Evolutionary conservation across 345 rosid species (phyloP), one percentile per base, ranked within the genome.

Genomic region (Sonneratia alba): DNA sequence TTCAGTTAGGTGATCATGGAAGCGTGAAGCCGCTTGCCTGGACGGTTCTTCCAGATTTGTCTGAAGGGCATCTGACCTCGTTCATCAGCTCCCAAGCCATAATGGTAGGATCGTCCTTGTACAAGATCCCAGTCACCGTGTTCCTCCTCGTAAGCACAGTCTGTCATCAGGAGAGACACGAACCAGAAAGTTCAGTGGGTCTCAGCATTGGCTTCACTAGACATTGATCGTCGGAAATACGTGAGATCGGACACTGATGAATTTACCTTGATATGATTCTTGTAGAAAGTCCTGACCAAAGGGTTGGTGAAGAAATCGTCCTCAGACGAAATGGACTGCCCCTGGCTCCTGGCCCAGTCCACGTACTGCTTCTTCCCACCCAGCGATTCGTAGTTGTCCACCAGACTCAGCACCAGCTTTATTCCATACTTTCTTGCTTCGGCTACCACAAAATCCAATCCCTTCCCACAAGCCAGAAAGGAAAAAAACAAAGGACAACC

Each of bases 51-150:
- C 89, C 94, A 3, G 91, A 85, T 8, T 71, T 78, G 76, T 89
- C 91, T 0, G 88, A 80, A 34, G 71, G 24, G 75, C 94, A 87
- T 66, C 89, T 84, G 74, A 87, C 88, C 69, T 89, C 94, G 71
- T 89, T 89, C 87, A 89, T 89, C 56, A 89, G 91, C 88, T 89
- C 94, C 94, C 91, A 85, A 6, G 88, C 91, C 89, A 89, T 89
- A 19, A 89, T 84, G 9, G 91, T 80, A 24, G 88, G 91, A 14
- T 89, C 94, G 72, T 87, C 94, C 77, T 78, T 85, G 81, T 83
- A 89, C 62, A 75, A 74, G 68, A 89, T 78, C 48, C 94, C 87
- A 11, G 88, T 87, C 73, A 87, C 48, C 77, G 79, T 87, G 82
- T 85, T 85, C 22, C 70, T 79, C 72, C 94, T 76, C 32, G 91